These are phyloP conservation scores for Oryza brachyantha DNA, from an alignment of 176 grass and related monocot species.

Conservation along the genomic window DNA sequence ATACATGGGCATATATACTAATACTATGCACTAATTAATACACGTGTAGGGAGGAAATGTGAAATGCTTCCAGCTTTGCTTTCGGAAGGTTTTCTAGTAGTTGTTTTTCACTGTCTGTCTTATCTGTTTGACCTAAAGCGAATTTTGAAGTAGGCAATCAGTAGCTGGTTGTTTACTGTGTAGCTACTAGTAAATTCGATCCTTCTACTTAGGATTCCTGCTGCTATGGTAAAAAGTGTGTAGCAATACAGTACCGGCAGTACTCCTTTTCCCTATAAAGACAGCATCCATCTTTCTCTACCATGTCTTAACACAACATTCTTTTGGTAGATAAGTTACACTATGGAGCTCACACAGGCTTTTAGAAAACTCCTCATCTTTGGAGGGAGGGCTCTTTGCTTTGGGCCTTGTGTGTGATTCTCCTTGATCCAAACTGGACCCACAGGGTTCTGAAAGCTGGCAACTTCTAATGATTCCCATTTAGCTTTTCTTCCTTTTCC, in stretches of 20 bases:
- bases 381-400: slow-evolving; percentile 17
- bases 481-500: slow-evolving; percentile 47
- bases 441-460: slow-evolving; percentile 52
- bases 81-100: not conserved
- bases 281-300: slow-evolving; percentile 45
- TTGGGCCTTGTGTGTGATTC: slow-evolving; percentile 38
- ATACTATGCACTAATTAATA: not conserved
- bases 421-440: slow-evolving; percentile 42
- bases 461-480: slow-evolving; percentile 52
- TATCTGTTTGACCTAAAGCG: not conserved
- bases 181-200: slow-evolving; percentile 27
- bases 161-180: slow-evolving; percentile 3
- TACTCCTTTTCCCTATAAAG: slow-evolving; percentile 48
- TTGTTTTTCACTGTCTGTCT: not conserved
- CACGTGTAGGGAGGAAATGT: not conserved
- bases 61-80: not conserved
- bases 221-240: slow-evolving; percentile 34
- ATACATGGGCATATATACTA: not conserved
- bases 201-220: slow-evolving; percentile 40
- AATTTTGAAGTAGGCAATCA: not conserved
- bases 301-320: slow-evolving; percentile 44
- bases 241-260: not conserved
- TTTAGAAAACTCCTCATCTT: slow-evolving; percentile 69
- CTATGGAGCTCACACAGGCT: slow-evolving; percentile 30
- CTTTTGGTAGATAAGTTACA: slow-evolving; percentile 54